phyloP scores from a whole-genome alignment of 1,139 yeast species.

The Magnusiomyces fungicola region DNA sequence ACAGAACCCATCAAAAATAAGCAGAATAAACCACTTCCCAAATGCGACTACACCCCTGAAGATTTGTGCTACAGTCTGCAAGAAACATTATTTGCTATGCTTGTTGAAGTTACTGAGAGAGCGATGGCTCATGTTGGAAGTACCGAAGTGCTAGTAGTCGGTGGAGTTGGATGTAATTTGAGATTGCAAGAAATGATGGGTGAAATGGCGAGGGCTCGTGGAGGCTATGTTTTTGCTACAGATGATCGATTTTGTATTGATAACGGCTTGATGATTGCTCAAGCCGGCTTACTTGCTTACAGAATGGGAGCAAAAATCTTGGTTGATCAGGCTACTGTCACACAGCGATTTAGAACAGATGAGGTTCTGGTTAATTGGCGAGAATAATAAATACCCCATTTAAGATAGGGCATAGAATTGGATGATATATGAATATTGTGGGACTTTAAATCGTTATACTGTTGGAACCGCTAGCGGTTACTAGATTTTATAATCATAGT shows the following conservation, averaged over 20 bases:
- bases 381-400: no score
- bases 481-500: no score
- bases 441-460: no score
- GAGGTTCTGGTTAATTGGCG: conserved; percentile 85
- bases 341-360: conserved; percentile 90
- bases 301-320: conserved; percentile 66
- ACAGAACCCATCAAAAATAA: neutral
- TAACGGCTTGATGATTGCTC: conserved; percentile 98
- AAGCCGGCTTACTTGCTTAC: conserved; percentile 84
- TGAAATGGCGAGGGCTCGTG: conserved; percentile 80
- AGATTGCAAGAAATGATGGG: conserved; percentile 95
- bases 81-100: conserved; percentile 89
- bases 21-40: conserved; percentile 4
- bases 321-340: conserved; percentile 70
- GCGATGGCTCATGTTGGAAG: conserved; percentile 98
- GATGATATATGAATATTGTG: no score
- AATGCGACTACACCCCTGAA: conserved; percentile 57
- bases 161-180: conserved; percentile 95
- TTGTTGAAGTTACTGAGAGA: conserved; percentile 94
- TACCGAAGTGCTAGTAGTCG: conserved; percentile 85
- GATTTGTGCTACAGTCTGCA: conserved; percentile 91
- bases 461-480: no score
- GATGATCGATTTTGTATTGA: conserved; percentile 96
- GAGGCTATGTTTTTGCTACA: conserved; percentile 84
- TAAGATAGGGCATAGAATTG: no score